A percentile compares a stretch with the other conserved stretches of the same genome.
These are phyloP conservation scores for Rhynchospora pubera DNA, from an alignment of 176 grass and related monocot species.

Conservation along the genomic window DNA sequence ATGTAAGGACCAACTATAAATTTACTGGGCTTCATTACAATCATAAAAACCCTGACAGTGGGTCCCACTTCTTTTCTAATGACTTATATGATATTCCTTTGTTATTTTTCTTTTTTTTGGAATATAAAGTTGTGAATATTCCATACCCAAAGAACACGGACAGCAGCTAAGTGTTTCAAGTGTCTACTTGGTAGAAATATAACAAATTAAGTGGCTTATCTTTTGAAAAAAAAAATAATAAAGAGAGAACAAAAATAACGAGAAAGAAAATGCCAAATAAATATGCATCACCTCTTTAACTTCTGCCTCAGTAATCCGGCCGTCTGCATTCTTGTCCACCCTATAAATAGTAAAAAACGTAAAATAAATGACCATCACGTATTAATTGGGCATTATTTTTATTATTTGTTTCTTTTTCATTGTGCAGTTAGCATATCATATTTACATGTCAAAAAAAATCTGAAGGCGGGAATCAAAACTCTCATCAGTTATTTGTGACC, in stretches of 20 bases:
- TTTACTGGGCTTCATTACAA: too few relatives aligned
- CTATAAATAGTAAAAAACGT: slow-evolving; percentile 28
- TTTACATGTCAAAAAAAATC: slow-evolving; percentile 96
- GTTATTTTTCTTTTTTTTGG: background rate
- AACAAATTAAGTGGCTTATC: background rate
- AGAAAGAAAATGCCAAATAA: background rate
- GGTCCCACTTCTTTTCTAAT: too few relatives aligned
- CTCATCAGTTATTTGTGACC: slow-evolving; percentile 82
- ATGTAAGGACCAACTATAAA: background rate
- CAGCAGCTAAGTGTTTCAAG: background rate
- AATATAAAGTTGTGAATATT: background rate
- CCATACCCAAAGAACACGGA: background rate
- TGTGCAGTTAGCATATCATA: background rate
- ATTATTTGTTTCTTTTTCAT: background rate
- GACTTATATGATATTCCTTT: background rate
- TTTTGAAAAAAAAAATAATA: background rate
- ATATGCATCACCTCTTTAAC: slow-evolving; percentile 65
- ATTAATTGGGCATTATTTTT: background rate
- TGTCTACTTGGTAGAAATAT: background rate
- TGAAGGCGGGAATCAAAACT: slow-evolving; percentile 96
- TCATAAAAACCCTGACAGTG: background rate
- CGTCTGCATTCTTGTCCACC: slow-evolving; percentile 90
- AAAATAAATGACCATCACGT: background rate
- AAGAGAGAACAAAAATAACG: background rate
- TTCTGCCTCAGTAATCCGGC: slow-evolving; percentile 78